Evolutionary conservation across 2,329 filamentous ascomycete species (phyloP).

Genomic region (Septoria linicola): DNA sequence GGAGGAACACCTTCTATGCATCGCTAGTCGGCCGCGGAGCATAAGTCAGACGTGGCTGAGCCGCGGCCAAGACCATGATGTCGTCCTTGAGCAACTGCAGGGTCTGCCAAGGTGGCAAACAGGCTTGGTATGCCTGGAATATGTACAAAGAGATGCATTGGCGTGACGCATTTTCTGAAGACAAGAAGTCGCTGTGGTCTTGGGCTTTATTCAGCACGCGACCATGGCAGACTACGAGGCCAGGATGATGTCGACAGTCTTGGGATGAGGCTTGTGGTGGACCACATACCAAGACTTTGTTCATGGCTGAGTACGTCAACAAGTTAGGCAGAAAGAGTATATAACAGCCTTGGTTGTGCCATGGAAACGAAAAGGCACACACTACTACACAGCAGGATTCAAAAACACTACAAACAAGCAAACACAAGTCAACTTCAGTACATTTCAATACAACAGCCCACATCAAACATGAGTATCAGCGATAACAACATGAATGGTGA

Average conservation of each 20-base stretch:
- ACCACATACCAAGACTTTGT: constrained; percentile 9
- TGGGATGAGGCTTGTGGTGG: not conserved
- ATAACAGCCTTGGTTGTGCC: not conserved
- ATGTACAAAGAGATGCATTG: not conserved
- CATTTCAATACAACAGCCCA: not conserved
- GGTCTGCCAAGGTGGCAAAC: constrained; percentile 11
- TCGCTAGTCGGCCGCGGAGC: not conserved
- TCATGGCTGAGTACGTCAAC: constrained; percentile 3
- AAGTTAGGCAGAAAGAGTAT: not conserved
- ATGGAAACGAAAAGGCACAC: no score
- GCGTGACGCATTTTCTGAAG: constrained; percentile 5
- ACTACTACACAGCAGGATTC: not conserved
- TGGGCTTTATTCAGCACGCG: not conserved
- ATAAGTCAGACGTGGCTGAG: constrained; percentile 3
- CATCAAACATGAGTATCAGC: not conserved
- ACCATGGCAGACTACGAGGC: not conserved
- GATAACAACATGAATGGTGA: constrained; percentile 9
- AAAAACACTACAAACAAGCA: not conserved
- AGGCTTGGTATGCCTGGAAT: constrained; percentile 3
- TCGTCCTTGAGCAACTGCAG: not conserved
- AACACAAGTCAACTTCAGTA: no score
- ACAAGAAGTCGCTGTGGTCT: constrained; percentile 8
- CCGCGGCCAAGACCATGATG: constrained; percentile 15
- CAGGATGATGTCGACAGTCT: constrained; percentile 3
- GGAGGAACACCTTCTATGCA: not conserved